Percentiles rank a stretch among this genome's conserved stretches.
Evolutionary conservation across 352 stramenopile species (phyloP).

Genomic region (Phytophthora pinifolia): DNA sequence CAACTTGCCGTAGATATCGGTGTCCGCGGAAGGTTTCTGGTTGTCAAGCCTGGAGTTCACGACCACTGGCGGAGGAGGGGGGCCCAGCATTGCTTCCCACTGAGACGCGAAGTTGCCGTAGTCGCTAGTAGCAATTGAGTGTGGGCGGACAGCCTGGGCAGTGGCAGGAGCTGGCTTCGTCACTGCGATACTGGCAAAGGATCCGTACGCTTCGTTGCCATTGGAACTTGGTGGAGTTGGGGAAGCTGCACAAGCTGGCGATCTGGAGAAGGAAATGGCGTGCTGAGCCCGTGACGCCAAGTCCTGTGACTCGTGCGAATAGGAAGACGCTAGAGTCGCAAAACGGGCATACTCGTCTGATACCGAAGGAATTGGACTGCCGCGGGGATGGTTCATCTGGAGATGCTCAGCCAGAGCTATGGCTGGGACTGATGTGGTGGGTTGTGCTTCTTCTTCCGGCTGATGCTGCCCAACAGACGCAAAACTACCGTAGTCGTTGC

Average conservation of each 20-base stretch:
- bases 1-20: conserved; percentile 41
- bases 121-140: conserved; percentile 7
- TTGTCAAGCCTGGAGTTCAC: conserved; percentile 9
- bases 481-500: conserved; percentile 51
- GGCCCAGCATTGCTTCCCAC: conserved; percentile 23
- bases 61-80: conserved; percentile 17
- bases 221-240: conserved; percentile 7
- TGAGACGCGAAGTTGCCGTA: conserved; percentile 31
- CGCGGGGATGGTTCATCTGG: not conserved
- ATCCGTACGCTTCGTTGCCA: conserved; percentile 25
- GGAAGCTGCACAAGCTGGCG: conserved; percentile 7
- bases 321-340: conserved; percentile 23
- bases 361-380: not conserved
- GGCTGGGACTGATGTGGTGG: not conserved
- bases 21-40: conserved; percentile 1
- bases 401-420: not conserved
- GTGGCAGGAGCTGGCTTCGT: conserved; percentile 18
- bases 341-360: conserved; percentile 32
- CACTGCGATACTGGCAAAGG: conserved; percentile 29
- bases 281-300: conserved; percentile 17
- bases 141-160: too few species aligned
- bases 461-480: conserved; percentile 27
- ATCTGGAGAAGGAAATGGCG: conserved; percentile 20
- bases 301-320: conserved; percentile 26
- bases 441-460: conserved; percentile 16